Conservation (phyloP, 2,329 filamentous ascomycete species). For the Alternaria sp. region DNA sequence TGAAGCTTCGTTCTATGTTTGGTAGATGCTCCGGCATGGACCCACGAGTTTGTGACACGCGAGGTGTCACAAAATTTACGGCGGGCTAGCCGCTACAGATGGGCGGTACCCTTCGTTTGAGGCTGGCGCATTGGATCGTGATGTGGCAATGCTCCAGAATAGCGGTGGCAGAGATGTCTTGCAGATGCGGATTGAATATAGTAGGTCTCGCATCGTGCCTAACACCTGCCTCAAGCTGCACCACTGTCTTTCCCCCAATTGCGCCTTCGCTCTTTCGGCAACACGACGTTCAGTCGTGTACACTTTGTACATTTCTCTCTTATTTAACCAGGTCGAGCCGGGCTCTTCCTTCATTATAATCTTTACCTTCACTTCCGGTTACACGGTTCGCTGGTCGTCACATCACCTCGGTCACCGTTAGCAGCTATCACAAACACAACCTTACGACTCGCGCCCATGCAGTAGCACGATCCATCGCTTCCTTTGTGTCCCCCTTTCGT, state of each 20-base stretch:
- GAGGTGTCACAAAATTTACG: conserved; percentile 39
- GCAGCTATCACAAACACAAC: conserved; percentile 25
- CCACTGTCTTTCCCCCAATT: conserved; percentile 23
- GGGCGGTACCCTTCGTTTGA: conserved; percentile 45
- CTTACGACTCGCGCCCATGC: conserved; percentile 38
- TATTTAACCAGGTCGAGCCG: conserved; percentile 40
- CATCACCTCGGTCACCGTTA: conserved; percentile 20
- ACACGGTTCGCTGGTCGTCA: conserved; percentile 20
- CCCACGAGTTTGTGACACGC: conserved; percentile 45
- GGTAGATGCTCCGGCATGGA: conserved; percentile 35
- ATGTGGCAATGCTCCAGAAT: conserved; percentile 38
- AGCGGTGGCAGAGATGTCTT: conserved; percentile 32
- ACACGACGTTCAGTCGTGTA: conserved; percentile 36
- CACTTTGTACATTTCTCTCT: conserved; percentile 16
- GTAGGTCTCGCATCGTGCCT: conserved; percentile 40
- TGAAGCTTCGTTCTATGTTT: conserved; percentile 39
- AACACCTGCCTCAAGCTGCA: conserved; percentile 33
- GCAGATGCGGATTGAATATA: conserved; percentile 47
- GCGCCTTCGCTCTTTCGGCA: conserved; percentile 26
- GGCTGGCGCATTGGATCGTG: conserved; percentile 45
- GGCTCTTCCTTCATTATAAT: conserved; percentile 40
- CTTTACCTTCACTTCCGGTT: conserved; percentile 21
- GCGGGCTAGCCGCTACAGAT: conserved; percentile 45
- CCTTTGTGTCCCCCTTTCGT: conserved; percentile 25
- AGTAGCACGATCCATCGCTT: conserved; percentile 38